Evolutionary conservation across 2,329 filamentous ascomycete genomes (phyloP).

Genomic region (Aspergillus sp.): DNA sequence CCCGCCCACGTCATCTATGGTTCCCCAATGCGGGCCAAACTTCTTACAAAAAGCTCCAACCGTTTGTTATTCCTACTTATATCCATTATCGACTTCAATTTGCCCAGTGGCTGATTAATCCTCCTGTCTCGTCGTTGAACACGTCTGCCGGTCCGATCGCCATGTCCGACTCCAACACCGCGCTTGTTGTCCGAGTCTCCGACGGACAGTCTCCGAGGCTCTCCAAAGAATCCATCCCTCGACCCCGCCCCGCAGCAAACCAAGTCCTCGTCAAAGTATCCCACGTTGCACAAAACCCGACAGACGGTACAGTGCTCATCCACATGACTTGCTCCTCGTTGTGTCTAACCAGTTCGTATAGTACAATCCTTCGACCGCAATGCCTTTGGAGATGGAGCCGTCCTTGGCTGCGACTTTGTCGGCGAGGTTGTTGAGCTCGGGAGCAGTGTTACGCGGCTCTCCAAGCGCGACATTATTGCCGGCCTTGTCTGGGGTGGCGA

Average conservation of each 20-base stretch:
- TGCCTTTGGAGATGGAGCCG: conserved; percentile 40
- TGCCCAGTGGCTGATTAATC: no score
- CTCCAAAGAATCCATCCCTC: conserved; percentile 20
- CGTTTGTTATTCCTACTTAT: no score
- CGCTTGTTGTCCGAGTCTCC: conserved; percentile 21
- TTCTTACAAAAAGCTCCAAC: no score
- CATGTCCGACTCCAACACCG: conserved; percentile 4
- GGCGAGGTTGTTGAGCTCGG: conserved; percentile 40
- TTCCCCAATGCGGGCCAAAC: no score
- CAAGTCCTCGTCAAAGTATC: conserved; percentile 33
- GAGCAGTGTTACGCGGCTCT: conserved; percentile 30
- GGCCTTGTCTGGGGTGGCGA: conserved; percentile 38
- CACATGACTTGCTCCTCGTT: not conserved
- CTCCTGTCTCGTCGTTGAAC: no score
- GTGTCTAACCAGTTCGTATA: not conserved
- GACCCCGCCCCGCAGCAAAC: conserved; percentile 13
- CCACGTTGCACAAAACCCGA: conserved; percentile 31
- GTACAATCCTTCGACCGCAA: conserved; percentile 43
- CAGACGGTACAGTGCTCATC: conserved; percentile 22
- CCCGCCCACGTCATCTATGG: no score
- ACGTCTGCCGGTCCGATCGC: no score
- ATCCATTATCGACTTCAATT: no score
- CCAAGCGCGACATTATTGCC: conserved; percentile 40
- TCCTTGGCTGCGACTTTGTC: conserved; percentile 40
- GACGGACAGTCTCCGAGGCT: conserved; percentile 9